A percentile compares a stretch with the other conserved stretches of the same genome.
phyloP scores from a whole-genome alignment of 345 rosid species.

The Populus alba region DNA sequence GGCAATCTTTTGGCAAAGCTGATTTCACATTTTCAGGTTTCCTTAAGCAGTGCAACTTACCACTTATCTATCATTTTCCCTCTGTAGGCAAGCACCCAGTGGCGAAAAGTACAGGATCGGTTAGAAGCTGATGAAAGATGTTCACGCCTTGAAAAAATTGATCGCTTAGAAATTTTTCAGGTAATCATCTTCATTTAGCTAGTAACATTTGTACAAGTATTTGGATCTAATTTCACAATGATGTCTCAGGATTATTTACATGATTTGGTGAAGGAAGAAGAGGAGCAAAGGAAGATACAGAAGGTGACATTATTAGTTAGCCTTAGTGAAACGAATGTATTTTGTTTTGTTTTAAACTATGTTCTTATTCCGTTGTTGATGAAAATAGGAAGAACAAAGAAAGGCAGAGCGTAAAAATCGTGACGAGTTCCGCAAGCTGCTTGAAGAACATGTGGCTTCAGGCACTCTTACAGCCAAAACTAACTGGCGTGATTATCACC shows the following conservation, averaged over 20 bases:
- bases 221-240: conserved; percentile 28
- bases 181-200: conserved; percentile 30
- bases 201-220: neutral
- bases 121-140: conserved; percentile 93
- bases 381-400: conserved; percentile 74
- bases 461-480: conserved; percentile 78
- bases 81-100: conserved; percentile 78
- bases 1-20: conserved; percentile 38
- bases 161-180: conserved; percentile 88
- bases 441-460: conserved; percentile 73
- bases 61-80: conserved; percentile 7
- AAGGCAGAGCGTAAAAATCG: conserved; percentile 93
- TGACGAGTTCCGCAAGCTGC: conserved; percentile 82
- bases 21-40: conserved; percentile 1
- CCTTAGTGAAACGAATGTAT: neutral
- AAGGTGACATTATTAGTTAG: conserved; percentile 50
- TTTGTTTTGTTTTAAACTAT: neutral
- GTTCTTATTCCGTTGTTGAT: conserved; percentile 19
- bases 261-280: conserved; percentile 86
- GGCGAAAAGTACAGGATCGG: conserved; percentile 96
- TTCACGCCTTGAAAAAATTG: conserved; percentile 80
- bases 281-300: conserved; percentile 82
- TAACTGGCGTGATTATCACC: conserved; percentile 79
- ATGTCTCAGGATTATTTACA: conserved; percentile 69
- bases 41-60: conserved; percentile 13